Percentiles rank a stretch among this genome's conserved stretches.
Evolutionary conservation across 23 red algal species (phyloP).

Genomic region (Agarophyton chilense): DNA sequence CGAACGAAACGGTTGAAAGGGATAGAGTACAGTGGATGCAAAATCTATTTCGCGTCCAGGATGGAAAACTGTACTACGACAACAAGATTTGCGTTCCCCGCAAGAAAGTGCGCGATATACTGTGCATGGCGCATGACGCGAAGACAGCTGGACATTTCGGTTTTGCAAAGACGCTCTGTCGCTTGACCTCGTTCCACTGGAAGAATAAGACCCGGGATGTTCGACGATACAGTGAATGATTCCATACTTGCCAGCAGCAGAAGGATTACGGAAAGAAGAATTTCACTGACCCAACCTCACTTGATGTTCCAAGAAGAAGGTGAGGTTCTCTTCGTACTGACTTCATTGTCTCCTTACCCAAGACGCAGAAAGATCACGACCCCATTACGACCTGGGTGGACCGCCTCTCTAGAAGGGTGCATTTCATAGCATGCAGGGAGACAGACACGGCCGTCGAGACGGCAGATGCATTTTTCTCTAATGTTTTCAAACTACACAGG

Average conservation of each 20-base stretch:
- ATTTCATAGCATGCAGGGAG: background rate
- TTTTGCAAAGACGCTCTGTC: slow-evolving; percentile 9
- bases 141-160: slow-evolving; percentile 17
- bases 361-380: background rate
- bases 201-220: slow-evolving; percentile 33
- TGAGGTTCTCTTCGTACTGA: slow-evolving; percentile 23
- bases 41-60: background rate
- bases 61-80: background rate
- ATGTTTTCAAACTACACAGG: slow-evolving; percentile 30
- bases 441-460: slow-evolving; percentile 10
- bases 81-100: slow-evolving; percentile 16
- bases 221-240: background rate
- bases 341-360: slow-evolving; percentile 26
- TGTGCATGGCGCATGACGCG: slow-evolving; percentile 3
- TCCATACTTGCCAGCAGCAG: slow-evolving; percentile 1
- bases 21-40: too few species aligned
- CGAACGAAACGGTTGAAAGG: too few species aligned
- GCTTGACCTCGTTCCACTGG: slow-evolving; percentile 16
- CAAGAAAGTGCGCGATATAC: background rate
- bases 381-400: slow-evolving; percentile 18
- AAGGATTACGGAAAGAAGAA: background rate
- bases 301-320: slow-evolving; percentile 4
- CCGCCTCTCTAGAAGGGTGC: slow-evolving; percentile 5
- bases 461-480: background rate
- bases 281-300: background rate